Conservation (phyloP, 2,329 filamentous ascomycete genomes). For the Diplodia sapinea region DNA sequence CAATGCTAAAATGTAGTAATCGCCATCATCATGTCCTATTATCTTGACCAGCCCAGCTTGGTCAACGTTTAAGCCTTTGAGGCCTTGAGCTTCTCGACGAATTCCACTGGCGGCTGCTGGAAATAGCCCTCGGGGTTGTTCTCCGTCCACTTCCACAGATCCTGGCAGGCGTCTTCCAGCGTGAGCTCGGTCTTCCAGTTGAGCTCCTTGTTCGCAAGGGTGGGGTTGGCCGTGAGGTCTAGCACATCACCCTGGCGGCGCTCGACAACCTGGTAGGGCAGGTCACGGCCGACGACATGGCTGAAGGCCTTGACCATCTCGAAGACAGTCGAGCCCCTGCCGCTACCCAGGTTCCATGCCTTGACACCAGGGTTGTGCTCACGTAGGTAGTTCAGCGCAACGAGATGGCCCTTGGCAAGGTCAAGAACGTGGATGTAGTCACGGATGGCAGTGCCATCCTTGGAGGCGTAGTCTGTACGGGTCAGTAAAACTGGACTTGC, state of each 20-base stretch:
- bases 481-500: not conserved
- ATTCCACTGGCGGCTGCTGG: slow-evolving; percentile 83
- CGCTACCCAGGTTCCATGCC: slow-evolving; percentile 96
- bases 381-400: slow-evolving; percentile 88
- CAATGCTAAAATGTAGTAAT: slow-evolving; percentile 13
- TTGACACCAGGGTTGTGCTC: slow-evolving; percentile 84
- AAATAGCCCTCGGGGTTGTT: slow-evolving; percentile 97
- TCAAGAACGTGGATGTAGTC: slow-evolving; percentile 99
- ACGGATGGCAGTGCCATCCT: slow-evolving; percentile 90
- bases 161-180: slow-evolving; percentile 89
- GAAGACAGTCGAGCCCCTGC: slow-evolving; percentile 92
- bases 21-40: slow-evolving; percentile 12
- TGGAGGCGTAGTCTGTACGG: slow-evolving; percentile 79
- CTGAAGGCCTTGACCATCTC: slow-evolving; percentile 98
- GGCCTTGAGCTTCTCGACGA: slow-evolving; percentile 63
- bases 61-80: slow-evolving; percentile 19
- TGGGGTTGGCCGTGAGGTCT: slow-evolving; percentile 90
- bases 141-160: slow-evolving; percentile 95
- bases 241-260: slow-evolving; percentile 89
- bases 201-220: slow-evolving; percentile 84
- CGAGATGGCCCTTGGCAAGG: slow-evolving; percentile 82
- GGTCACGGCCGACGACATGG: slow-evolving; percentile 79
- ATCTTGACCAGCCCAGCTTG: slow-evolving; percentile 16
- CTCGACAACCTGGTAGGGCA: slow-evolving; percentile 84
- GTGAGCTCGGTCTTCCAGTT: slow-evolving; percentile 90